Base-by-base conservation (phyloP, 2,329 filamentous ascomycete genomes). In the Cladophialophora chaetospira region DNA sequence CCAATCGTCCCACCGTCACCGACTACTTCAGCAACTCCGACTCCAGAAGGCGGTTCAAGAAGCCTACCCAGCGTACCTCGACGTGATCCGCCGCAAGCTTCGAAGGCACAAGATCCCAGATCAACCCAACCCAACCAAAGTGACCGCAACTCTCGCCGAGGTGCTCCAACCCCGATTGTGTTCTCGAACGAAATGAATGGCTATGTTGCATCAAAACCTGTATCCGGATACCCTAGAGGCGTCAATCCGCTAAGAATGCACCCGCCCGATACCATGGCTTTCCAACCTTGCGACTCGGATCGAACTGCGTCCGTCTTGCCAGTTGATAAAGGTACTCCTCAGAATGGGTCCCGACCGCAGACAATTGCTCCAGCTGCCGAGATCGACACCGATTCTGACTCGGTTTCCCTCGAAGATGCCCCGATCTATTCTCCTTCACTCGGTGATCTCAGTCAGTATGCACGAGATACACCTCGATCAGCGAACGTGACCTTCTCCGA, bases 341-440 rank as follows among this genome's bases (percentile, higher is more conserved):
- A 29, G 15, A 15, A 3, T 23, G 13, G 11, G 8, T 44, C 53
- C 13, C 44, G 29, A 19, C 48, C 5, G n/a, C 46, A 51, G 23
- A 47, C 29, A 23, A 5, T 40, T 5, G 46, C 36, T 9, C 52
- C 55, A 15, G 47, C 23, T 21, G 29, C 19, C 17, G 25, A 55
- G 17, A 50, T 25, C 36, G 58, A 60, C 11, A 60, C 62, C 10
- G 57, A 56, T n/a, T 54, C 56, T 44, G 57, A 59, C 9, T 43
- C 51, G 5, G 33, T 35, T 9, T 57, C 52, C 26, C 57, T 64
- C 9, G 56, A 64, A 13, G 56, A 60, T 49, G 63, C 62, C 23
- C 58, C 63, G 11, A 64, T 66, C 33, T 66, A 66, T 40, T 66
- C 62, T 29, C 62, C 62, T 15, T 64, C 62, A 2, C 58, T 64